phyloP scores from a whole-genome alignment of 352 stramenopile genomes.

The Pythium volutum region DNA sequence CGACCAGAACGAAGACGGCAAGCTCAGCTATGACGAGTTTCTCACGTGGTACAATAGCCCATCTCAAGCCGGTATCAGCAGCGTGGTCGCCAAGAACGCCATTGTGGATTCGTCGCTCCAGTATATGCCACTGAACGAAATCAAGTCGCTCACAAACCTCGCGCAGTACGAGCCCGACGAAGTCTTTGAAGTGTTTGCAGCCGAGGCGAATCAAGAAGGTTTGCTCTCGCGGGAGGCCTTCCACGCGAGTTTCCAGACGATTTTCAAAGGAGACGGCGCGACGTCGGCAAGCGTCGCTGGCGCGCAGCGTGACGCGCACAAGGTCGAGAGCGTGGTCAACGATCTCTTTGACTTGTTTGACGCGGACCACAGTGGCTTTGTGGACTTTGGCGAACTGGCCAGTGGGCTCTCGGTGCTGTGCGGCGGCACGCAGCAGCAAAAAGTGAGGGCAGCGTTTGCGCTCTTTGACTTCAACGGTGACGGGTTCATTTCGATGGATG shows the following conservation, averaged over 20 bases:
- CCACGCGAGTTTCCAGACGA: slow-evolving; percentile 69
- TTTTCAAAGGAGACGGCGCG: slow-evolving; percentile 38
- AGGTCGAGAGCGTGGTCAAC: slow-evolving; percentile 57
- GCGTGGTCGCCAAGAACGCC: slow-evolving; percentile 61
- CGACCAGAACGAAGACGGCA: slow-evolving; percentile 73
- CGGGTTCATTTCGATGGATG: slow-evolving; percentile 81
- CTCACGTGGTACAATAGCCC: slow-evolving; percentile 82
- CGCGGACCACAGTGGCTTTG: slow-evolving; percentile 56
- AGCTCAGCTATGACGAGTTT: slow-evolving; percentile 88
- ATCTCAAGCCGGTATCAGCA: slow-evolving; percentile 65
- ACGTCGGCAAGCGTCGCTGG: slow-evolving; percentile 8
- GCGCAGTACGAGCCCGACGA: slow-evolving; percentile 70
- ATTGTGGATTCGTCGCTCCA: slow-evolving; percentile 70
- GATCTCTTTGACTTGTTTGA: slow-evolving; percentile 84
- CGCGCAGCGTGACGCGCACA: slow-evolving; percentile 35
- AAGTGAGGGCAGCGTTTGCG: slow-evolving; percentile 79
- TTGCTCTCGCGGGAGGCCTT: slow-evolving; percentile 73
- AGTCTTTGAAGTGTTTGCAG: slow-evolving; percentile 87
- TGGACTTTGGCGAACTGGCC: slow-evolving; percentile 84
- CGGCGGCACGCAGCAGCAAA: slow-evolving; percentile 82
- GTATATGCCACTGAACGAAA: slow-evolving; percentile 82
- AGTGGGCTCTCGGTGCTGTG: slow-evolving; percentile 82
- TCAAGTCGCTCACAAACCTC: slow-evolving; percentile 82
- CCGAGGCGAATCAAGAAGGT: slow-evolving; percentile 69
- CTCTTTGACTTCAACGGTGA: slow-evolving; percentile 90